Percentiles rank a stretch among this genome's conserved stretches.
These are phyloP conservation scores for Aspergillus texensis DNA, from an alignment of 2,329 filamentous ascomycete genomes.

Conservation along the genomic window DNA sequence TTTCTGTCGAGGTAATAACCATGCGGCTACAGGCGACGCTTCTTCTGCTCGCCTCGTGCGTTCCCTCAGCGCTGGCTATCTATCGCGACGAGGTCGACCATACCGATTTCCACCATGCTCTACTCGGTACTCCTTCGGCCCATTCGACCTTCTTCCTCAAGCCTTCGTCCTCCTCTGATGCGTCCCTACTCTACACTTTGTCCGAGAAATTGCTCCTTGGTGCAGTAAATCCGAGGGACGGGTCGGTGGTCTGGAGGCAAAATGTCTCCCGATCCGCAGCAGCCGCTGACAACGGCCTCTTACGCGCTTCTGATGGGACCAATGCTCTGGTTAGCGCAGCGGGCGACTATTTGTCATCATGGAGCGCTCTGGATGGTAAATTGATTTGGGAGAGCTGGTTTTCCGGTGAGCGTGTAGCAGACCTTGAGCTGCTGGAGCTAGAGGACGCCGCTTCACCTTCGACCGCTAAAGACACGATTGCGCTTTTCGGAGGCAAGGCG, in stretches of 20 bases:
- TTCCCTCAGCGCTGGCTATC: constrained; percentile 63
- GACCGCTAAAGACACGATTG: constrained; percentile 65
- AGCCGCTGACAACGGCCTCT: constrained; percentile 38
- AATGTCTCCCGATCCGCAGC: constrained; percentile 56
- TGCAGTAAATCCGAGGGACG: constrained; percentile 85
- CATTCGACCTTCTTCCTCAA: constrained; percentile 94
- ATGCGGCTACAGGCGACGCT: constrained; percentile 47
- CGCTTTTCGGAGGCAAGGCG: constrained; percentile 60
- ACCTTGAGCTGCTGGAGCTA: constrained; percentile 74
- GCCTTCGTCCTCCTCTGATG: constrained; percentile 77
- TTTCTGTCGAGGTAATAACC: constrained; percentile 29
- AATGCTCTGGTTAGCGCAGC: constrained; percentile 75
- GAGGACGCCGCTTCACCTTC: constrained; percentile 55
- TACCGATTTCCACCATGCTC: constrained; percentile 89
- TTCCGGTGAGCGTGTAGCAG: constrained; percentile 44
- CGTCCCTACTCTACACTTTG: constrained; percentile 86
- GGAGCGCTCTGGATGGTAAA: constrained; percentile 81
- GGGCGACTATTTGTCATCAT: constrained; percentile 71
- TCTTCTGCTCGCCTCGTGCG: constrained; percentile 48
- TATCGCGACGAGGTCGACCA: constrained; percentile 89
- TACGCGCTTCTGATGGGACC: constrained; percentile 78
- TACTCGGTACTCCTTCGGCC: constrained; percentile 79
- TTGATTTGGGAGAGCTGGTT: constrained; percentile 73
- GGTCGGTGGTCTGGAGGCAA: constrained; percentile 85
- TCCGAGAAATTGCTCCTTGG: constrained; percentile 82